Percentiles rank a stretch among this genome's conserved stretches.
Conservation (phyloP, 768 basidiomycete genomes). For the Flagelloscypha sp. region DNA sequence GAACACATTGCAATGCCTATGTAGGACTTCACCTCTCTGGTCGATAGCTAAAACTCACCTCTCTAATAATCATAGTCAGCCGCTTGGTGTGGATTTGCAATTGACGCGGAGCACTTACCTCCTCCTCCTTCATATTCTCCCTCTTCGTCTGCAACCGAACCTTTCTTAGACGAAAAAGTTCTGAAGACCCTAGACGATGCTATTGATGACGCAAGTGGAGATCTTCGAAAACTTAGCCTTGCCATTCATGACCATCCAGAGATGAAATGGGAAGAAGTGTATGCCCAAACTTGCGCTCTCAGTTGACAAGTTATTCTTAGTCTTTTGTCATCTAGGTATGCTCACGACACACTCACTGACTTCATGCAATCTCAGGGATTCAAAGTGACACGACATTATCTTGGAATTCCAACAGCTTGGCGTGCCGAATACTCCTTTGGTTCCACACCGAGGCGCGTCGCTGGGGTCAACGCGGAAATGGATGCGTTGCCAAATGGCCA, state of each 20-base stretch:
- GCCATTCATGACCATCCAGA: slow-evolving; percentile 70
- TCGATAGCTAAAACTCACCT: no score
- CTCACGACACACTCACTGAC: slow-evolving; percentile 58
- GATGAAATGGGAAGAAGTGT: slow-evolving; percentile 59
- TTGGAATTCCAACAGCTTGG: slow-evolving; percentile 71
- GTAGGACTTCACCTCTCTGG: no score
- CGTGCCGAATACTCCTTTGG: slow-evolving; percentile 61
- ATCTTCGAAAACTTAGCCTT: slow-evolving; percentile 58
- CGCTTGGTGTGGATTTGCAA: no score
- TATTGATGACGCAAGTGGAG: slow-evolving; percentile 41
- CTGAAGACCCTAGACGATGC: slow-evolving; percentile 43
- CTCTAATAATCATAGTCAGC: no score
- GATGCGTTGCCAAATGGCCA: slow-evolving; percentile 50
- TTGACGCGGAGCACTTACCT: no score
- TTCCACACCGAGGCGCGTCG: slow-evolving; percentile 44
- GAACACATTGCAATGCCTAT: no score
- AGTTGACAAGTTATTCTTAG: no score
- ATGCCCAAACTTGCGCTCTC: slow-evolving; percentile 13
- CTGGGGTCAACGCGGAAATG: slow-evolving; percentile 81
- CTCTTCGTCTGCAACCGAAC: background rate
- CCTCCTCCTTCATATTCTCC: slow-evolving; percentile 6
- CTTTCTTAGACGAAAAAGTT: slow-evolving; percentile 24
- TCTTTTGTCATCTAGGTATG: slow-evolving; percentile 37
- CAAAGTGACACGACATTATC: slow-evolving; percentile 60
- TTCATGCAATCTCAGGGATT: slow-evolving; percentile 68